Base-by-base conservation (phyloP, 768 basidiomycete genomes). In the Peribolospora kevripleyi region DNA sequence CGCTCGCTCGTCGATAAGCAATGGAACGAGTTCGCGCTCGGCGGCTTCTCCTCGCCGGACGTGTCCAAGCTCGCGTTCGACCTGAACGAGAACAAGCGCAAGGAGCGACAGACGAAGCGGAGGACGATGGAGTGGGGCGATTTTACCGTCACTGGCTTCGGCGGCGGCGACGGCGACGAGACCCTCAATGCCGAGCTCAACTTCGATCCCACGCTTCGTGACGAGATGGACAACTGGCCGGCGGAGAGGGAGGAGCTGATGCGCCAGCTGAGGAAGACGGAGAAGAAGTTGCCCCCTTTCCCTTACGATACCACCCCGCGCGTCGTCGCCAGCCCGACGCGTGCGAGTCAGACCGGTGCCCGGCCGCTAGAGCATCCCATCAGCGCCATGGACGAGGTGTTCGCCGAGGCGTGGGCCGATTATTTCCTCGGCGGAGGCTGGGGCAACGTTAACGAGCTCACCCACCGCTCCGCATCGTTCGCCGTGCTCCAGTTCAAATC, bases 281-380 rank as follows among this genome's bases (percentile, higher is more conserved):
- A 62, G 46, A 50, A 59, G 50, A 11, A 65, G 1, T 71, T 91
- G 36, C 85, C 86, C 2, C 70, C 80, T 1, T 98, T 98, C 64
- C 81, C 84, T 0, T 91, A 87, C 83, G 86, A 93, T 63, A 91
- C 84, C 0, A 80, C 80, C 46, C 83, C 87, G 7, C 82, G 85
- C 61, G 83, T 83, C 62, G 74, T 85, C 54, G 72, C 38, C 25
- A 25, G 25, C 25, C 25, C 25, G 25, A n/a, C 48, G 62, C 55
- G 36, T 47, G 50, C 11, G 56, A 58, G 7, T n/a, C 43, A 2
- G 50, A 42, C 9, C 48, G 45, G 36, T 50, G 55, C 4, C 37
- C 53, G 25, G 65, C 63, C 59, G 54, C 45, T 36, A 62, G 58
- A 58, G 9, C 55, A 56, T 3, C 51, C 54, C 7, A 11, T 60